Evolutionary conservation across 148 eudicot genomes (phyloP), one percentile per base, ranked within the genome.

Genomic region (Rhododendron ferrugineum): DNA sequence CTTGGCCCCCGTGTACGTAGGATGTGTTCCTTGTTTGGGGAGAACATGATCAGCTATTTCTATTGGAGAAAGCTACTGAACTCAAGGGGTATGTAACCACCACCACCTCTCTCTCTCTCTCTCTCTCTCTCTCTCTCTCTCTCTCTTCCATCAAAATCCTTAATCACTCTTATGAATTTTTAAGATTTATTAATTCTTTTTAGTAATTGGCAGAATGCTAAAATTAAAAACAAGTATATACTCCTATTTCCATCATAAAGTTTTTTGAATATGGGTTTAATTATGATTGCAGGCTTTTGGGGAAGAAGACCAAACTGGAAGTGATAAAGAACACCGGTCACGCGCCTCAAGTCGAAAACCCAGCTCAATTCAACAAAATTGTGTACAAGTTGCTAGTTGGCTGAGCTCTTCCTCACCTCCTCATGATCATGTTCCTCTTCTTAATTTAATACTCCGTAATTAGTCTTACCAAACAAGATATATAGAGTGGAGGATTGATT

Each of bases 11-110:
- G 9, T 56, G 32, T 46, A 46, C 56, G 87, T 80, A 92, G 94
- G 91, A 90, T 28, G 89, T 86, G 58, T 82, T 92, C 84, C 90
- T 92, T 49, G 85, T 92, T 13, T 92, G 94, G 94, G 94, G 94
- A 56, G 92, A 92, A 7, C 86, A 90, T 50, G 94, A 92, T 76
- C 85, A 86, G 68, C 87, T 92, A 79, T 92, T 92, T 86, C 86
- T 81, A 3, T n/a, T 90, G 81, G 92, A 92, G 79, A 92, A 90
- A 86, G 90, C 92, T n/a, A 78, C 9, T 2, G 89, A 92, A 22
- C 92, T 92, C 79, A 87, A 92, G 54, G 87, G 86, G 94, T 92
- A 90, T 13, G 92, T 83, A 32, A 54, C 56, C 56, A 14, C 18
- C 62, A 9, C 42, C 9, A 8, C 8, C 73, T 6, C n/a, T 9